phyloP scores from a whole-genome alignment of 441 rosid genomes.

The Adansonia rubrostipa region DNA sequence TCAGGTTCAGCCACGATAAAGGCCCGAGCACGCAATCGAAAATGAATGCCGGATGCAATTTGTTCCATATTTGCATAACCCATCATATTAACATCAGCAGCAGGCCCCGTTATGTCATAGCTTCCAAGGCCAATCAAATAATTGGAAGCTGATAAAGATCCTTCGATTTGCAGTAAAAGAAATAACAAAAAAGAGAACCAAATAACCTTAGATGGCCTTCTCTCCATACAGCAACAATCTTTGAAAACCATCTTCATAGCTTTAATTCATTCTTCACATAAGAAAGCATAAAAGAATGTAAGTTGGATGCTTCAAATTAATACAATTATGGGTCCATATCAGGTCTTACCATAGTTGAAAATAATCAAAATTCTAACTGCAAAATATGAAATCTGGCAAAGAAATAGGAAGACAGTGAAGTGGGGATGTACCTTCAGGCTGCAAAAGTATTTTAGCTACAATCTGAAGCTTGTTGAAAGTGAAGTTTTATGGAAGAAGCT shows the following conservation, averaged over 20 bases:
- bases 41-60: constrained; percentile 68
- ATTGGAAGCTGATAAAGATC: constrained; percentile 42
- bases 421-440: constrained; percentile 11
- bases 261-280: constrained; percentile 12
- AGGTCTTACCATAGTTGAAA: not conserved
- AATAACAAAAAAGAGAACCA: constrained; percentile 38
- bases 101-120: constrained; percentile 81
- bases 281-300: not conserved
- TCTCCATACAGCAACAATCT: constrained; percentile 11
- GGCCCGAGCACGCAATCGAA: constrained; percentile 66
- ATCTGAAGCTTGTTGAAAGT: not conserved
- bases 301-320: not conserved
- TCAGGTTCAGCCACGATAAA: constrained; percentile 67
- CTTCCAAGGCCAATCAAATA: constrained; percentile 70
- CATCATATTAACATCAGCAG: constrained; percentile 86
- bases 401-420: not conserved
- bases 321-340: not conserved
- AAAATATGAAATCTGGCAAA: constrained; percentile 7
- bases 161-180: constrained; percentile 29
- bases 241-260: constrained; percentile 29
- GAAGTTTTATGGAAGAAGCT: not conserved
- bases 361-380: not conserved
- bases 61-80: constrained; percentile 66
- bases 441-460: constrained; percentile 3
- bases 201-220: constrained; percentile 21